A percentile compares a stretch with the other conserved stretches of the same genome.
phyloP scores from a whole-genome alignment of 805 yeast species.

The Myxozyma udenii region DNA sequence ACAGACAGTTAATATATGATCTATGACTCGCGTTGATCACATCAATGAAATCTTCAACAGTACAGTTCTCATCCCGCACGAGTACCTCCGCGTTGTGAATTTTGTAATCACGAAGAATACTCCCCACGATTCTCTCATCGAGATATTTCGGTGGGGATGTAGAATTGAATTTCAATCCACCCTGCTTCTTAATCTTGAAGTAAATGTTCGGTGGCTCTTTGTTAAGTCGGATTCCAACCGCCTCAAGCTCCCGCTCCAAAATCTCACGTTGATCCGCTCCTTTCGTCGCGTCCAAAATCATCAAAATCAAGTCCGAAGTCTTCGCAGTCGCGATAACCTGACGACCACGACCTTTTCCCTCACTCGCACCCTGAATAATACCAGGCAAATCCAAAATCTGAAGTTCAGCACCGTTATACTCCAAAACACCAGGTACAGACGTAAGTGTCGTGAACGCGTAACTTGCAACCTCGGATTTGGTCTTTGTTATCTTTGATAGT shows the following conservation, averaged over 20 bases:
- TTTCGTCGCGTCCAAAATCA: conserved; percentile 95
- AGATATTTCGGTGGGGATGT: conserved; percentile 77
- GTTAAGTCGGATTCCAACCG: conserved; percentile 89
- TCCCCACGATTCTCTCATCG: conserved; percentile 74
- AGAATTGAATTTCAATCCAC: conserved; percentile 83
- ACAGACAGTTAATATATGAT: conserved; percentile 84
- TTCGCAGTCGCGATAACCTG: conserved; percentile 93
- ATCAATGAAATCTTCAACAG: conserved; percentile 92
- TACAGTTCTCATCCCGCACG: conserved; percentile 80
- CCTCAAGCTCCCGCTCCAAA: conserved; percentile 82
- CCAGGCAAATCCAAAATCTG: conserved; percentile 98
- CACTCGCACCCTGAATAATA: conserved; percentile 92
- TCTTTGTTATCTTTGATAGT: conserved; percentile 82
- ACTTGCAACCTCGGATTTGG: conserved; percentile 91
- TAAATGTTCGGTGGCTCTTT: conserved; percentile 76
- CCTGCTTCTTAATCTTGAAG: conserved; percentile 76
- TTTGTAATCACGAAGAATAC: conserved; percentile 56
- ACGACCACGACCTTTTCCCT: conserved; percentile 96
- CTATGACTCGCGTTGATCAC: conserved; percentile 83
- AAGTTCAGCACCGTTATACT: conserved; percentile 93
- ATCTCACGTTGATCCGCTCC: conserved; percentile 84
- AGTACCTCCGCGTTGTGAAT: conserved; percentile 92
- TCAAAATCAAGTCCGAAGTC: conserved; percentile 86
- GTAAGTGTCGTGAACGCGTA: conserved; percentile 95
- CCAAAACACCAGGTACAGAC: conserved; percentile 92